Percentiles rank a stretch among this genome's conserved stretches.
Evolutionary conservation across 169 alveolate species (phyloP).

Genomic region (Eimeria sp.): DNA sequence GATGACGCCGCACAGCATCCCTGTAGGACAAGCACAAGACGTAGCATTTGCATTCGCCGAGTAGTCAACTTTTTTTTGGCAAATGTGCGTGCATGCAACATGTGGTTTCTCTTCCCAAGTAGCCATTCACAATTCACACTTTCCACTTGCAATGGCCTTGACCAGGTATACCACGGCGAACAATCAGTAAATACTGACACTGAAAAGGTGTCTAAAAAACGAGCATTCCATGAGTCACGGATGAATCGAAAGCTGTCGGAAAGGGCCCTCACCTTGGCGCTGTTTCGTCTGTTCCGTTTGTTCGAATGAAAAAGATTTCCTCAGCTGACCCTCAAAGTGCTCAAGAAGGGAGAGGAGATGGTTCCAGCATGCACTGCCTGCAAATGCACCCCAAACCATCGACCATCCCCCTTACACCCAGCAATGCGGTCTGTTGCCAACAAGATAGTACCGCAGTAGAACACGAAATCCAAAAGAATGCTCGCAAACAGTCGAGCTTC

Average conservation of each 20-base stretch:
- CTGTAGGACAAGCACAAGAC: conserved; percentile 28
- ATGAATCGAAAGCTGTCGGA: not conserved
- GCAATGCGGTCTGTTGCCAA: not conserved
- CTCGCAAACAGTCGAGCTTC: not conserved
- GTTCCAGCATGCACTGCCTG: conserved; percentile 75
- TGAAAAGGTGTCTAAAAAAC: not conserved
- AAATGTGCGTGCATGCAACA: not conserved
- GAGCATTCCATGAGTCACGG: not conserved
- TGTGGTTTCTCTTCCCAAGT: not conserved
- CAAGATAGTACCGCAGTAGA: not conserved
- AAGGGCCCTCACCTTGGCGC: conserved; percentile 60
- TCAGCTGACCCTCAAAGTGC: conserved; percentile 74
- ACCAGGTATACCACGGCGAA: not conserved
- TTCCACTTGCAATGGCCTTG: not conserved
- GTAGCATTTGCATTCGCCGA: not conserved
- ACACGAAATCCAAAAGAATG: not conserved
- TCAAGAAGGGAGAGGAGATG: conserved; percentile 67
- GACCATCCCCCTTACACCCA: not conserved
- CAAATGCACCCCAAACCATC: not conserved
- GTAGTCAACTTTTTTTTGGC: not conserved
- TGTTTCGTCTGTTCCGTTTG: conserved; percentile 77
- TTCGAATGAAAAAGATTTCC: conserved; percentile 73
- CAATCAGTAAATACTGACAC: no score
- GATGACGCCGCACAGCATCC: conserved; percentile 80
- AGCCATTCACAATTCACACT: not conserved